Evolutionary conservation across 164 flowering plant genomes (phyloP).

Genomic region (Magnolia changhungtana): DNA sequence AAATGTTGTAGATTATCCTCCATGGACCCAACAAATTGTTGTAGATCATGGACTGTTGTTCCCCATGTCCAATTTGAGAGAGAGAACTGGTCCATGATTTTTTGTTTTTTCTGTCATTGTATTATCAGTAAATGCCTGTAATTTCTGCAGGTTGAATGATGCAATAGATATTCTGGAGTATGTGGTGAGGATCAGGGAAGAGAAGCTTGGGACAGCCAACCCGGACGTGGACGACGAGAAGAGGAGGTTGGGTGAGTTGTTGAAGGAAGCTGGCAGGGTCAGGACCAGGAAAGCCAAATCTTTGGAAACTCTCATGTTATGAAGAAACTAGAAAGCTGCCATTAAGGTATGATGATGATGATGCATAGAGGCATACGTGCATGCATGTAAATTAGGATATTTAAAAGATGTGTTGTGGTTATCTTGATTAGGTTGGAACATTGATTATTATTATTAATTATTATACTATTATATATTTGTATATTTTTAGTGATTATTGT

Average conservation of each 20-base stretch:
- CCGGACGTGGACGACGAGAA: slow-evolving; percentile 84
- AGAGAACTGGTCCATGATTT: background rate
- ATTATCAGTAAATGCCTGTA: background rate
- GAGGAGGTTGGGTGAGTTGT: slow-evolving; percentile 63
- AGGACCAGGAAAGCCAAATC: slow-evolving; percentile 68
- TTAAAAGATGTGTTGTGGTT: background rate
- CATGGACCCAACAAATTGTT: background rate
- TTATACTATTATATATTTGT: background rate
- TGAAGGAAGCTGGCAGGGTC: slow-evolving; percentile 76
- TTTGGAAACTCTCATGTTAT: slow-evolving; percentile 52
- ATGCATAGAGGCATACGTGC: slow-evolving; percentile 9
- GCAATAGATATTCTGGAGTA: slow-evolving; percentile 72
- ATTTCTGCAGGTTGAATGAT: slow-evolving; percentile 60
- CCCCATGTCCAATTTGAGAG: background rate
- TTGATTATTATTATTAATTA: background rate
- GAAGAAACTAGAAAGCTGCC: slow-evolving; percentile 19
- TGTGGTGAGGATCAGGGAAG: slow-evolving; percentile 76
- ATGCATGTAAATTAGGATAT: slow-evolving; percentile 2
- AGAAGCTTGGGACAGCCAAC: slow-evolving; percentile 87
- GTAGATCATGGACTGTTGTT: background rate
- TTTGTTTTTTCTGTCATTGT: background rate
- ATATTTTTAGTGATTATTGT: background rate
- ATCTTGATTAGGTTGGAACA: slow-evolving; percentile 2
- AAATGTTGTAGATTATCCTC: background rate
- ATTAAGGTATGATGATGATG: slow-evolving; percentile 25